Percentiles rank a stretch among this genome's conserved stretches.
Conservation (phyloP, 2,329 filamentous ascomycete species). For the Pseudogymnoascus sp. region DNA sequence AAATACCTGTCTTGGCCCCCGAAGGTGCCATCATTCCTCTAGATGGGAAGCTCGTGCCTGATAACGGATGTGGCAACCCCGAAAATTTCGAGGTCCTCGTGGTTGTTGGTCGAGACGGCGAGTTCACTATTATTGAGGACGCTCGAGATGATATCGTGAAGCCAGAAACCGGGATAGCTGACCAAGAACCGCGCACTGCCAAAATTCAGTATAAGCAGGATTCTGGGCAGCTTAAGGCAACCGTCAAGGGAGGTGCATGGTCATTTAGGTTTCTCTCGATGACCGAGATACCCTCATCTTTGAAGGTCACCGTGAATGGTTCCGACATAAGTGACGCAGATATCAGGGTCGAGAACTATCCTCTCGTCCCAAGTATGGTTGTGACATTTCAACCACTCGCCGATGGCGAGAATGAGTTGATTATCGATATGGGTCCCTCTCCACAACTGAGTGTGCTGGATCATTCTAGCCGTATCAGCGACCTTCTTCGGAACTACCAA, state of each 20-base stretch:
- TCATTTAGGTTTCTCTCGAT: conserved; percentile 1
- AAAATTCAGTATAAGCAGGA: background rate
- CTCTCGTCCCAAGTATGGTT: background rate
- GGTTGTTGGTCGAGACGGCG: conserved; percentile 40
- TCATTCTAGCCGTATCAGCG: conserved; percentile 14
- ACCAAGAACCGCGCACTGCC: background rate
- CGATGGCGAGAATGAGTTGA: background rate
- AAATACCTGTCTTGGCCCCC: conserved; percentile 46
- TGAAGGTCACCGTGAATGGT: background rate
- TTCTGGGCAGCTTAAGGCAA: background rate
- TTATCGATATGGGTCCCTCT: background rate
- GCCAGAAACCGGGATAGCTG: background rate
- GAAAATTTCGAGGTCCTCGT: conserved; percentile 42
- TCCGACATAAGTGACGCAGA: conserved; percentile 1
- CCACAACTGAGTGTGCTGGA: background rate
- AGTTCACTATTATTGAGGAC: conserved; percentile 45
- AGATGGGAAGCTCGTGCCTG: conserved; percentile 36
- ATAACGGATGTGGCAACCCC: conserved; percentile 43
- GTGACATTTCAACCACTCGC: background rate
- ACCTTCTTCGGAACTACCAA: conserved; percentile 24
- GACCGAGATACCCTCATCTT: background rate
- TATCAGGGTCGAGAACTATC: background rate
- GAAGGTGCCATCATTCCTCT: conserved; percentile 54
- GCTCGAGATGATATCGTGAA: conserved; percentile 4
- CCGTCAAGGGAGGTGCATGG: background rate